Evolutionary conservation across 2,329 filamentous ascomycete species (phyloP).

Genomic region (Cordyceps cicadae): DNA sequence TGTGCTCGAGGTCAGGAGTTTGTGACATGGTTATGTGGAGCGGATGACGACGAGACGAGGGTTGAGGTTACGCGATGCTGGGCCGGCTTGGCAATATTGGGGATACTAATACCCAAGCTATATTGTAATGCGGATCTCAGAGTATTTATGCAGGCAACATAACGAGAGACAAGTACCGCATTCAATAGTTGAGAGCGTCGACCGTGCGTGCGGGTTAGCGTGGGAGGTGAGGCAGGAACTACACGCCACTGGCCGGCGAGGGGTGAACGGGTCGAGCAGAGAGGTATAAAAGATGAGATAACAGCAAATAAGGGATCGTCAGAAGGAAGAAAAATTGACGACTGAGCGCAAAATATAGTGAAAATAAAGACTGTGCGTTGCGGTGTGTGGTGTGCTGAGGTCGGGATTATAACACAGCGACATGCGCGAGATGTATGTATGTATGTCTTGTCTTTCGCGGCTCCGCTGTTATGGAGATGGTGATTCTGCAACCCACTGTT

Average conservation of each 20-base stretch:
- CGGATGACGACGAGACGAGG: not conserved
- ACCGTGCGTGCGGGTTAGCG: not conserved
- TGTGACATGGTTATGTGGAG: constrained; percentile 7
- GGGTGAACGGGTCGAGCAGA: not conserved
- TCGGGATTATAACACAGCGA: not conserved
- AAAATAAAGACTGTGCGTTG: not conserved
- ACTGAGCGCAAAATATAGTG: not conserved
- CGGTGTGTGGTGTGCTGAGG: not conserved
- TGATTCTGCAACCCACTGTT: constrained; percentile 1
- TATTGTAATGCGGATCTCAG: not conserved
- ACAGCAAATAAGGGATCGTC: not conserved
- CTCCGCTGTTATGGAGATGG: not conserved
- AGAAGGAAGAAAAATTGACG: not conserved
- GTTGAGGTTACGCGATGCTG: not conserved
- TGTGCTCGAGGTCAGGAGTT: constrained; percentile 12
- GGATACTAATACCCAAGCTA: not conserved
- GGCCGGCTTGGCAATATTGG: not conserved
- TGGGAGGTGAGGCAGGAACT: not conserved
- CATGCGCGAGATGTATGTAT: not conserved
- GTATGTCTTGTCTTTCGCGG: not conserved
- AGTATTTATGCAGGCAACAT: not conserved
- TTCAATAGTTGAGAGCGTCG: not conserved
- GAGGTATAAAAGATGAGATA: not conserved
- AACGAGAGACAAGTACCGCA: not conserved
- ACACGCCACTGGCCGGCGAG: not conserved